Evolutionary conservation across 768 basidiomycete genomes (phyloP), one percentile per base, ranked within the genome.

Genomic region (Phallus indusiatus): DNA sequence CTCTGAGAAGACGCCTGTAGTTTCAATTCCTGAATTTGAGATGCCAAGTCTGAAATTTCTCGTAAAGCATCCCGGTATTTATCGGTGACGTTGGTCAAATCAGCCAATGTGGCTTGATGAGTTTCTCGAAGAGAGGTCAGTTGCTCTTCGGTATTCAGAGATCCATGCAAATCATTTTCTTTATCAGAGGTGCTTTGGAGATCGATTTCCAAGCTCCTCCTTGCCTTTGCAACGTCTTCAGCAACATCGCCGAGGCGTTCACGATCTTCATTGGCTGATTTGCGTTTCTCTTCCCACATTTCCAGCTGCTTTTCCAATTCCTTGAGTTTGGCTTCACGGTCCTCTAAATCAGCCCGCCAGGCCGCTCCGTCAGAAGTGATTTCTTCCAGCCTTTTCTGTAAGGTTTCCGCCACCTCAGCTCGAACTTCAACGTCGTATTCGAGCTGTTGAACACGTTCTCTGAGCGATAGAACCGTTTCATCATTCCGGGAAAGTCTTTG

Each of bases 1-100:
- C 7, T 24, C 42, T 64, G 59, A 21, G 73, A 68, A 46, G 74
- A 66, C 18, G 69, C 64, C 56, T 8, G 78, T 49, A 93, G 80
- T 65, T 86, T 91, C 8, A 83, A 80, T 68, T 95, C 94, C 66
- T 94, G 83, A 34, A 95, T 84, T 70, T 96, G 92, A n/a, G 84
- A 80, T 17, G 87, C 86, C 46, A 99, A 81, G 65, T 94, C 92
- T n/a, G 88, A 88, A 60, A 99, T 95, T 71, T 95, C 90, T 53
- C 82, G 81, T 33, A 97, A 78, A 17, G 94, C 90, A 61, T 95
- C 89, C 33, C 85, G 84, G 68, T 94, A 97, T 70, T 94, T 94
- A 56, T 74, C 71, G 1, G 86, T 84, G 36, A 96, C 80, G 1
- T 82, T 77, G 7, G 90, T 84, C 37, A 94, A 78, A 64, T 94